Percentiles rank a stretch among this genome's conserved stretches.
Conservation (phyloP, 2,329 filamentous ascomycete genomes). For the Fusarium decemcellulare region DNA sequence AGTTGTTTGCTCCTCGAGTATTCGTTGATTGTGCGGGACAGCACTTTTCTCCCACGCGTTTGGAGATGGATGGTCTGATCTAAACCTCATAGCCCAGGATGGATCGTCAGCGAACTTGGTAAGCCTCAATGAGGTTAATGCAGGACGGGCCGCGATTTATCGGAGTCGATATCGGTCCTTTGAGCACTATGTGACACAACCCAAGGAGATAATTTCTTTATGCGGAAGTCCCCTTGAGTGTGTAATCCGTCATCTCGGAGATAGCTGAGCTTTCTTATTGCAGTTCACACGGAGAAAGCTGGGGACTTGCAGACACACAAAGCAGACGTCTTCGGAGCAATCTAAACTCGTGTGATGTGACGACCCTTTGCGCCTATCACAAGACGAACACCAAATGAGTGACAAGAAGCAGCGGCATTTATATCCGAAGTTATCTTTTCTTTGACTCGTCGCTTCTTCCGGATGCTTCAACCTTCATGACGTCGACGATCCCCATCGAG, state of each 20-base stretch:
- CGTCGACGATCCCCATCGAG: constrained; percentile 16
- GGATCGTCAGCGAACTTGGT: not conserved
- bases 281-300: constrained; percentile 6
- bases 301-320: not conserved
- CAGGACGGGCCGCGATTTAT: constrained; percentile 4
- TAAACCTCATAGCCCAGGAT: not conserved
- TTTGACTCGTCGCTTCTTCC: constrained; percentile 9
- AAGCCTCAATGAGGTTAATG: constrained; percentile 7
- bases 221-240: constrained; percentile 29
- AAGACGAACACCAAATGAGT: not conserved
- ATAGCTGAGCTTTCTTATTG: not conserved
- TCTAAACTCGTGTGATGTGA: constrained; percentile 30
- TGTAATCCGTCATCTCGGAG: constrained; percentile 31
- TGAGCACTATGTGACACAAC: constrained; percentile 27
- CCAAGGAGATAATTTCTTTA: constrained; percentile 34
- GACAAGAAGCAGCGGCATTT: not conserved
- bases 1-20: constrained; percentile 13
- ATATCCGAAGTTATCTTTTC: not conserved
- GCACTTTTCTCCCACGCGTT: not conserved
- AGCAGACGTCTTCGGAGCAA: constrained; percentile 23
- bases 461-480: constrained; percentile 8
- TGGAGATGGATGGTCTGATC: not conserved
- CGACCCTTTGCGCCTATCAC: constrained; percentile 8
- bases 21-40: constrained; percentile 17
- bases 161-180: constrained; percentile 37